Conservation (phyloP, 2,329 filamentous ascomycete genomes). For the Nannizzia gypsea region DNA sequence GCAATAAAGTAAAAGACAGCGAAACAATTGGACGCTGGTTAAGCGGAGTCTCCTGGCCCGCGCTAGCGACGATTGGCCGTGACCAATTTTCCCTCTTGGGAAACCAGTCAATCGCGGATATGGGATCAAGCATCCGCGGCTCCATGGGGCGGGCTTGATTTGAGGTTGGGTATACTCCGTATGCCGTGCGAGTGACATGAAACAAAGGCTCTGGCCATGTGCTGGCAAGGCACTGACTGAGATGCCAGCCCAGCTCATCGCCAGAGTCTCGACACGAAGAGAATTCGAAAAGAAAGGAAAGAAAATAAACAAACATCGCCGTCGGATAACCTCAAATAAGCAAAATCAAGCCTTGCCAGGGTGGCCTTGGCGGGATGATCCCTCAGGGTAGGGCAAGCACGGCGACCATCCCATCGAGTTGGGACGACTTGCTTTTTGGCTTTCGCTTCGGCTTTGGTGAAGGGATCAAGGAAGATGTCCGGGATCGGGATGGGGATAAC, state of each 20-base stretch:
- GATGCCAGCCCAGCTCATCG: not conserved
- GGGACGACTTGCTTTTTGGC: not conserved
- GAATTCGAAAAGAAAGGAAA: not conserved
- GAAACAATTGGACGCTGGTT: not conserved
- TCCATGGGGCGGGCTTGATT: not conserved
- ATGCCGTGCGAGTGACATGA: not conserved
- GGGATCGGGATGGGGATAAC: not conserved
- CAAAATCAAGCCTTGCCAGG: slow-evolving; percentile 15
- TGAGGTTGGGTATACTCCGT: not conserved
- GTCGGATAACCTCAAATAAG: slow-evolving; percentile 1
- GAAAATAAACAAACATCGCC: slow-evolving; percentile 6
- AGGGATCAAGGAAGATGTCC: not conserved
- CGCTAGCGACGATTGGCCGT: not conserved
- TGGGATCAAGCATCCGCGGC: not conserved
- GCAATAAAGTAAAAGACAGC: not conserved
- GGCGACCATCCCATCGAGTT: not conserved
- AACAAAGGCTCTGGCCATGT: not conserved
- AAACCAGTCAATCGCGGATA: not conserved
- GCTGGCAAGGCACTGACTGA: not conserved
- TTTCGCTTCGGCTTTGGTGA: not conserved
- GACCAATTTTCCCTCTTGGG: not conserved
- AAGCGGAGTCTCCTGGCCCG: not conserved
- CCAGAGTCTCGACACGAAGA: not conserved
- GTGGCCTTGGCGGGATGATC: slow-evolving; percentile 10
- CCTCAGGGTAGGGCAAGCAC: not conserved